These are phyloP conservation scores for Ogataea paradorogensis DNA, from an alignment of 805 yeast species.

Conservation along the genomic window DNA sequence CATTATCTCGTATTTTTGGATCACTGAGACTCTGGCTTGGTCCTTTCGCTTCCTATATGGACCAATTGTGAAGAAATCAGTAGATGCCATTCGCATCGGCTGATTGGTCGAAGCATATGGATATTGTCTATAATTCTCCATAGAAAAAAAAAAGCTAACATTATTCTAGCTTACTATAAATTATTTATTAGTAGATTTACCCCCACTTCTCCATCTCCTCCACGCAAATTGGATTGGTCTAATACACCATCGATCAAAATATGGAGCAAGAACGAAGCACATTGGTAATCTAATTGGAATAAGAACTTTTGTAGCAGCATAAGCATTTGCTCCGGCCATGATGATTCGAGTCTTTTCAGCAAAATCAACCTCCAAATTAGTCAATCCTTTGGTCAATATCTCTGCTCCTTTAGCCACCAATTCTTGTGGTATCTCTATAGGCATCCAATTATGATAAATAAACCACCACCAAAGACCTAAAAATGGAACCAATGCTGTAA, in stretches of 20 bases:
- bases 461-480: slow-evolving; percentile 49
- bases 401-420: slow-evolving; percentile 46
- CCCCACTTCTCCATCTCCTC: slow-evolving; percentile 5
- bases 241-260: slow-evolving; percentile 33
- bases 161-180: not conserved
- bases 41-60: slow-evolving; percentile 67
- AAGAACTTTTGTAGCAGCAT: slow-evolving; percentile 33
- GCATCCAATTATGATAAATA: slow-evolving; percentile 41
- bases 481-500: slow-evolving; percentile 52
- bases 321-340: slow-evolving; percentile 37
- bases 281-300: slow-evolving; percentile 31
- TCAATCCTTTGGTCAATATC: slow-evolving; percentile 40
- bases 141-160: not conserved
- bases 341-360: slow-evolving; percentile 30
- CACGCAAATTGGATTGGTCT: slow-evolving; percentile 26
- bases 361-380: slow-evolving; percentile 24
- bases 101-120: slow-evolving; percentile 11
- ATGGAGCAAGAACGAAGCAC: slow-evolving; percentile 33
- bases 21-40: slow-evolving; percentile 62
- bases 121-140: slow-evolving; percentile 8
- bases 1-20: slow-evolving; percentile 80
- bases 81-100: slow-evolving; percentile 54
- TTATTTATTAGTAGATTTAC: slow-evolving; percentile 1
- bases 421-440: slow-evolving; percentile 49
- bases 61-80: slow-evolving; percentile 50